Evolutionary conservation across 345 rosid species (phyloP), one percentile per base, ranked within the genome.

Genomic region (Aethionema arabicum): DNA sequence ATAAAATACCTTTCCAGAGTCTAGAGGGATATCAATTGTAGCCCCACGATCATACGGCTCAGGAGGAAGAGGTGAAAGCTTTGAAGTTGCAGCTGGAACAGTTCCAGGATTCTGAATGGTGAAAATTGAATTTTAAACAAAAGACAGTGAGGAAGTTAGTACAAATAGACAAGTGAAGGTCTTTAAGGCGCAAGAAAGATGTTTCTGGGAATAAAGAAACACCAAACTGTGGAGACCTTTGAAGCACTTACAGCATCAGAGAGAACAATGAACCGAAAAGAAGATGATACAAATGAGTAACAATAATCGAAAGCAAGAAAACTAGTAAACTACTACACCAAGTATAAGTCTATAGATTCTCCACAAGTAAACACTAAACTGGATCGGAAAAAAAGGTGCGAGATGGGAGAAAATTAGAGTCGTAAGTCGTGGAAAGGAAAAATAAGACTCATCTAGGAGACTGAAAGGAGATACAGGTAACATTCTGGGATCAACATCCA

Each of bases 11-110:
- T 83, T 88, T 55, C 74, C 85, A 68, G 77, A 64, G 70, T 86
- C 84, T 55, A 93, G 97, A 67, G 97, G 86, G 72, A 93, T 86
- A 55, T 90, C 92, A 68, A 81, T 49, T 30, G 96, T 80, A 74
- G 92, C 87, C 72, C 87, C 96, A 9, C 91, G 85, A 36, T 87
- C 99, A 73, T 87, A 82, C 12, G 88, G 86, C 68, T 92, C 98
- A 31, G 83, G 90, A 65, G 95, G 90, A 76, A 92, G 93, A 46
- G 98, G 93, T 32, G 96, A 77, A 68, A 84, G 93, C 79, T 73
- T 80, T 50, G 91, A 80, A 50, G 80, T 76, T 67, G 92, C 90
- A 56, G 96, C 74, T 36, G 88, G 86, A 48, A 83, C 96, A 63
- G 74, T 81, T 78, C 76, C 83, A 36, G 82, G 86, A 77, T 83